Evolutionary conservation across 176 grass and related monocot species (phyloP).

Genomic region (Oryza officinalis): DNA sequence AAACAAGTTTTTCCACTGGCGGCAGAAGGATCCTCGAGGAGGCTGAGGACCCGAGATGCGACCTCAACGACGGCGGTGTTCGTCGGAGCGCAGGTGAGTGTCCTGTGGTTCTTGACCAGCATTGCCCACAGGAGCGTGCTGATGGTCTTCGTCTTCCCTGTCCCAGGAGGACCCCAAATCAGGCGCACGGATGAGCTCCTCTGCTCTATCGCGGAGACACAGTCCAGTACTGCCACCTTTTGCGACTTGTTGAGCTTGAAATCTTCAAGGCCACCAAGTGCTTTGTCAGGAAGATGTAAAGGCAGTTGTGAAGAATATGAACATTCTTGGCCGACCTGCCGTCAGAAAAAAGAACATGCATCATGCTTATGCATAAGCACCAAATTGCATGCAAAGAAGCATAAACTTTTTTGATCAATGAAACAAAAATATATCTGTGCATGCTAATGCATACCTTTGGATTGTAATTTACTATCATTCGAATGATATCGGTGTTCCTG

Average conservation of each 20-base stretch:
- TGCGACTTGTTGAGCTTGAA: slow-evolving; percentile 59
- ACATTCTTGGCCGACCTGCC: not conserved
- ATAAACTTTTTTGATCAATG: not conserved
- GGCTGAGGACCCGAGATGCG: slow-evolving; percentile 38
- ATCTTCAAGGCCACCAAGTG: not conserved
- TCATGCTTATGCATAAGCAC: too few relatives aligned
- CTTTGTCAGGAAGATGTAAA: not conserved
- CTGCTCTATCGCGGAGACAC: slow-evolving; percentile 30
- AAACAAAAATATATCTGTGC: too few relatives aligned
- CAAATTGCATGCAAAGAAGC: too few relatives aligned
- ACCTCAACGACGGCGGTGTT: slow-evolving; percentile 75
- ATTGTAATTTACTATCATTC: slow-evolving; percentile 21
- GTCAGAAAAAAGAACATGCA: not conserved
- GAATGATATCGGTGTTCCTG: slow-evolving; percentile 29
- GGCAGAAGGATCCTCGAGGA: slow-evolving; percentile 14
- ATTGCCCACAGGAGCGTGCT: slow-evolving; percentile 49
- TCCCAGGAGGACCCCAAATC: slow-evolving; percentile 79
- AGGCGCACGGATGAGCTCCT: slow-evolving; percentile 24
- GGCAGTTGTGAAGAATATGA: not conserved
- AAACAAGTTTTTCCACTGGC: not conserved
- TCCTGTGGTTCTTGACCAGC: slow-evolving; percentile 48
- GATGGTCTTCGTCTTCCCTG: slow-evolving; percentile 87
- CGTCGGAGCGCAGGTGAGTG: slow-evolving; percentile 72
- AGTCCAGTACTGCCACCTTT: slow-evolving; percentile 38
- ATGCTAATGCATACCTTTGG: slow-evolving; percentile 31